Evolutionary conservation across 331 rosid species (phyloP), one percentile per base, ranked within the genome.

Genomic region (Acacia concinna): DNA sequence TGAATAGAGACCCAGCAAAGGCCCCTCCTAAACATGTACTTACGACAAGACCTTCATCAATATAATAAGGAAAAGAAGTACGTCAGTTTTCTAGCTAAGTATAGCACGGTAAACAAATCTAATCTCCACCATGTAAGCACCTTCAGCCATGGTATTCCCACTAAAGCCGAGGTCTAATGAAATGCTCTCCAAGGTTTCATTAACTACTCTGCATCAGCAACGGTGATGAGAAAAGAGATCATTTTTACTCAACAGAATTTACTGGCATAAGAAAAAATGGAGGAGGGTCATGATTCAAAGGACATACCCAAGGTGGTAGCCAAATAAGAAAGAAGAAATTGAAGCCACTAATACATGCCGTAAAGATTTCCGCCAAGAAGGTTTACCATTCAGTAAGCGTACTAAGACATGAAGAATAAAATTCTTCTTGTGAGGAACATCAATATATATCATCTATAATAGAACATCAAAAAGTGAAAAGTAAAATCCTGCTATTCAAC

Each of bases 1-100:
- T 91, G 73, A 93, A 86, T 62, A 91, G 66, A 66, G 94, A 93
- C 78, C 97, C 98, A 82, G 85, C 52, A 83, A 93, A 91, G 73
- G 98, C 97, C 34, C 90, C 95, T 71, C 94, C 98, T 86, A 93
- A 82, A 81, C 98, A 91, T 20, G 87, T 86, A 87, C 98, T 93
- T 79, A 93, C 98, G 23, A 91, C 98, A 59, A 93, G 94, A 86
- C 98, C 97, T 93, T 77, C 84, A 86, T 82, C 59, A 76, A 83
- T 66, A 88, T 38, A 79, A 63, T 72, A 79, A 66, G 43, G 74
- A 75, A 5, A 79, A 38, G 74, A 76, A 52, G 37, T 27, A 49
- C 68, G 67, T 68, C 43, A 81, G 49, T 51, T 70, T 87, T 70
- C 57, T 44, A 60, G 41, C 51, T 23, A 20, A 34, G 30, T 52